These are phyloP conservation scores for Ceratobasidium theobromae DNA, from an alignment of 1,284 basidiomycete species.

Conservation along the genomic window DNA sequence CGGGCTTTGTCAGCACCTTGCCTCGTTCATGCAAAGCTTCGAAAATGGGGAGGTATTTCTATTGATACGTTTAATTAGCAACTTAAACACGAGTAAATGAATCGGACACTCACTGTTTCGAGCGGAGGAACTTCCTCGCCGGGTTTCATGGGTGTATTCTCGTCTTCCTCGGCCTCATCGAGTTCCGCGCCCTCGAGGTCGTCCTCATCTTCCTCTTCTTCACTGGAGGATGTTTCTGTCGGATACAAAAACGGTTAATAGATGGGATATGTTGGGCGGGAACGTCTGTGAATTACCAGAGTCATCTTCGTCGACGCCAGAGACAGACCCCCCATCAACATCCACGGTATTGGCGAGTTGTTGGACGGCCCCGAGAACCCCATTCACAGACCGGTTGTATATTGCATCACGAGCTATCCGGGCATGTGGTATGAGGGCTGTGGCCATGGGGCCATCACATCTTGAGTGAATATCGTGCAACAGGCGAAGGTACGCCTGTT, in stretches of 20 bases:
- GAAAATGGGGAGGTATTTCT: conserved; percentile 32
- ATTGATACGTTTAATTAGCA: background rate
- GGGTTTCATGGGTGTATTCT: conserved; percentile 11
- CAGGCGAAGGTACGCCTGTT: background rate
- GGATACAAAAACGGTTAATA: too few species aligned
- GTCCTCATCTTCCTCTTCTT: conserved; percentile 16
- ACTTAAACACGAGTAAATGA: background rate
- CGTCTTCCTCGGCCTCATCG: conserved; percentile 5
- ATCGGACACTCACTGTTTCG: conserved; percentile 1
- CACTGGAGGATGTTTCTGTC: background rate
- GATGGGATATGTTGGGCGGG: too few species aligned
- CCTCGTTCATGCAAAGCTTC: conserved; percentile 23
- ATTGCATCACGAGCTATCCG: conserved; percentile 8
- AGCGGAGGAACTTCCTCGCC: conserved; percentile 21
- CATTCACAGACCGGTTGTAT: background rate
- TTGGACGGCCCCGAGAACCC: background rate
- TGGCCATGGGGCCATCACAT: background rate
- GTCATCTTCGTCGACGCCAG: conserved; percentile 1
- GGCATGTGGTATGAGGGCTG: background rate
- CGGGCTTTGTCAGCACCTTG: conserved; percentile 29
- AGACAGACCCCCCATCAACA: background rate
- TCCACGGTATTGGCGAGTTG: conserved; percentile 1
- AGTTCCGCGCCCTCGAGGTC: conserved; percentile 1
- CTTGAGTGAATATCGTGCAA: conserved; percentile 1
- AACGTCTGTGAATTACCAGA: too few species aligned